A percentile compares a stretch with the other conserved stretches of the same genome.
These are phyloP conservation scores for Zygnema circumcarinatum DNA, from an alignment of 139 green algal genomes.

Conservation along the genomic window DNA sequence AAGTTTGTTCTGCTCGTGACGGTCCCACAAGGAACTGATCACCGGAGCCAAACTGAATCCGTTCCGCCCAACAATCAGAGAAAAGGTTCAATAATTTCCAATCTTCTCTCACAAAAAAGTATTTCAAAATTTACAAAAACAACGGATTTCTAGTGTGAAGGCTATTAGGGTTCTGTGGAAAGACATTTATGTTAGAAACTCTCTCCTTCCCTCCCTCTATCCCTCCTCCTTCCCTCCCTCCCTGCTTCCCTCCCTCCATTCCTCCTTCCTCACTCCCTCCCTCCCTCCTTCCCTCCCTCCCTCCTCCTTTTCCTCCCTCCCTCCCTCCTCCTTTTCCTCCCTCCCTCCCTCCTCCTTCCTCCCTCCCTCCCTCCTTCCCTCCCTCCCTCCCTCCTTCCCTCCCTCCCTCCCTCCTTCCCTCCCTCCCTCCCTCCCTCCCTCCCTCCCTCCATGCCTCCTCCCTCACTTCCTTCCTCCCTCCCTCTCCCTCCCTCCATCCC, in stretches of 20 bases:
- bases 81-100: background rate
- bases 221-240: too few species aligned
- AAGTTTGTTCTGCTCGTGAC: slow-evolving; percentile 19
- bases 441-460: background rate
- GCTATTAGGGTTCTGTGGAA: background rate
- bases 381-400: too few species aligned
- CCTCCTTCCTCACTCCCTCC: too few species aligned
- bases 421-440: too few species aligned
- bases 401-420: too few species aligned
- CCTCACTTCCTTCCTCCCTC: background rate
- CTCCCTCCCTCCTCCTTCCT: too few species aligned
- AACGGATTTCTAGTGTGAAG: background rate
- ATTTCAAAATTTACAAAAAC: background rate
- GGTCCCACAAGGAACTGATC: slow-evolving; percentile 25
- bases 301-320: too few species aligned
- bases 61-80: background rate
- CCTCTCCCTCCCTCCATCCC: background rate
- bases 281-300: too few species aligned
- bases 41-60: slow-evolving; percentile 20
- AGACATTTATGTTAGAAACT: background rate
- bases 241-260: too few species aligned
- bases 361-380: too few species aligned
- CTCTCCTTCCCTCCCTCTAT: too few species aligned
- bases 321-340: too few species aligned
- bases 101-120: background rate